phyloP scores from a whole-genome alignment of 768 basidiomycete genomes.

The Lenzites betulinus region DNA sequence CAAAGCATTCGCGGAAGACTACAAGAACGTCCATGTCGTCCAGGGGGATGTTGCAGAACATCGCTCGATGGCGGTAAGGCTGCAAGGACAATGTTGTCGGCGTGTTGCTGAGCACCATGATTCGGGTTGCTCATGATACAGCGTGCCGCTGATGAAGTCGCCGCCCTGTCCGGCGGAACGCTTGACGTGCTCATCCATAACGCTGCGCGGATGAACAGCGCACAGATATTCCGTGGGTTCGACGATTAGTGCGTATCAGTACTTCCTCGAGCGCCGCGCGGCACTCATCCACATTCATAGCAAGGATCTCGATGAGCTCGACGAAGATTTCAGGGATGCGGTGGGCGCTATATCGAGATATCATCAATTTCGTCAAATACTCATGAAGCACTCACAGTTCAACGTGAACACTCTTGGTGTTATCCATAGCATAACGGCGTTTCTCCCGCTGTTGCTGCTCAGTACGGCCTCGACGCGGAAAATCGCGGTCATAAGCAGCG shows the following conservation, averaged over 20 bases:
- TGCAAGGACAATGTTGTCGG: neutral
- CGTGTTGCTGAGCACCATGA: neutral
- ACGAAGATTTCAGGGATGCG: slow-evolving; percentile 10
- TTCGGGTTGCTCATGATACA: neutral
- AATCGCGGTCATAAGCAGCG: slow-evolving; percentile 36
- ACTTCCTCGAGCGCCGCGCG: neutral
- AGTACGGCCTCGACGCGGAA: slow-evolving; percentile 33
- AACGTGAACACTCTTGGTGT: slow-evolving; percentile 39
- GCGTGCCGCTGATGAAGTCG: slow-evolving; percentile 26
- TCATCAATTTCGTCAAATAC: neutral
- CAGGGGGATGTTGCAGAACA: slow-evolving; percentile 39
- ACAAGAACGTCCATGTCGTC: slow-evolving; percentile 36
- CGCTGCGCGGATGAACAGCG: neutral
- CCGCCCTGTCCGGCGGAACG: slow-evolving; percentile 32
- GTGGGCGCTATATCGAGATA: neutral
- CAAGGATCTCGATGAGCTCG: slow-evolving; percentile 4
- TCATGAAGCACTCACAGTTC: slow-evolving; percentile 22
- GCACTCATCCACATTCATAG: neutral
- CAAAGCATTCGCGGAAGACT: neutral
- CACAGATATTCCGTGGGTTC: neutral
- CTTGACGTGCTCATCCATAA: slow-evolving; percentile 27
- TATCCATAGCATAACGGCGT: slow-evolving; percentile 36
- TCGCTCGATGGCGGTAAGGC: slow-evolving; percentile 32
- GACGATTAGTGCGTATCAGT: slow-evolving; percentile 5
- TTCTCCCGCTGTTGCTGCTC: slow-evolving; percentile 39